phyloP scores from a whole-genome alignment of 352 stramenopile genomes.

The Phytophthora rubi region DNA sequence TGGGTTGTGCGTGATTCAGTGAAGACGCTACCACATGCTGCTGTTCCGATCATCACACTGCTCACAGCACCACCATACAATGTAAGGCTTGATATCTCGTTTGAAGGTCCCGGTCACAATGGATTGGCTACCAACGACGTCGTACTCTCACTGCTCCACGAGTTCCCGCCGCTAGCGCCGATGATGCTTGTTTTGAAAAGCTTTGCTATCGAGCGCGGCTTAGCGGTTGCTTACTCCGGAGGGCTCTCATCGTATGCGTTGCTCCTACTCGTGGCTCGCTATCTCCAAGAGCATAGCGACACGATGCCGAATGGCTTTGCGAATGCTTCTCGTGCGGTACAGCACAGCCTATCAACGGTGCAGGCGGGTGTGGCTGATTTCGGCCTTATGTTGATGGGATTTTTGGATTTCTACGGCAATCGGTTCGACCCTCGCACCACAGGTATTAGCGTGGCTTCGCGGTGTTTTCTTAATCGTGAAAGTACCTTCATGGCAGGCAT shows the following conservation, averaged over 20 bases:
- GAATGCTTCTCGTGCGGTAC: constrained; percentile 62
- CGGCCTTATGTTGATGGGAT: constrained; percentile 95
- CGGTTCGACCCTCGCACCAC: constrained; percentile 91
- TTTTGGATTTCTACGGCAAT: constrained; percentile 98
- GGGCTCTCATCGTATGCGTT: constrained; percentile 96
- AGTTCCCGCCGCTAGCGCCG: constrained; percentile 94
- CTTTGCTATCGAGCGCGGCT: constrained; percentile 91
- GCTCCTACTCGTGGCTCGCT: constrained; percentile 95
- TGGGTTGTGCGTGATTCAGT: constrained; percentile 95
- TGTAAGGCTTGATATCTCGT: constrained; percentile 95
- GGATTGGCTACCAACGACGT: constrained; percentile 95
- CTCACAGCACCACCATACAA: constrained; percentile 79
- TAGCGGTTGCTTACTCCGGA: constrained; percentile 96
- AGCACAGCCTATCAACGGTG: constrained; percentile 65
- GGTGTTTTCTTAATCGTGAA: constrained; percentile 85
- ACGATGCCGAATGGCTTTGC: constrained; percentile 69
- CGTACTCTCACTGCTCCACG: constrained; percentile 91
- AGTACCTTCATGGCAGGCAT: constrained; percentile 50
- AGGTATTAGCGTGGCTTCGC: constrained; percentile 87
- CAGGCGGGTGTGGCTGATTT: constrained; percentile 85
- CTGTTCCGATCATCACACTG: constrained; percentile 98
- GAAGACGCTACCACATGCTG: constrained; percentile 96
- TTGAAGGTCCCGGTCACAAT: constrained; percentile 96
- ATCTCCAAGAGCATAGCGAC: constrained; percentile 89
- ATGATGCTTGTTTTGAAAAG: constrained; percentile 98